Base-by-base conservation (phyloP, 805 yeast species). In the Ogataea sp. region DNA sequence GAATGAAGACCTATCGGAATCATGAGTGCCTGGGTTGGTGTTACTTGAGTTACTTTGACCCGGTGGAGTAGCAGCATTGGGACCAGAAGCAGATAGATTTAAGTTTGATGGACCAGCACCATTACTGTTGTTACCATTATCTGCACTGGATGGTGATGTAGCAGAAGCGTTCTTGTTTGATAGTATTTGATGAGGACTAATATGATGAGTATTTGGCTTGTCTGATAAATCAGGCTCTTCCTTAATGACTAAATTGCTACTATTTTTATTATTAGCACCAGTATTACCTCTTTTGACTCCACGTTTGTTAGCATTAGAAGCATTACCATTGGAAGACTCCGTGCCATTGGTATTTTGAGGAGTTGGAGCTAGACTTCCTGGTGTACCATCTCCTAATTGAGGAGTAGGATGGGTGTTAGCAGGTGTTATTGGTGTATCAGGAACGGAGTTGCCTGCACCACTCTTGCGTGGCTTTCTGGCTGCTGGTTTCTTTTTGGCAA, bases 371-470 rank as follows among this genome's bases (percentile, higher is more conserved):
- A 44, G n/a, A 23, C 39, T 28, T 32, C 37, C 38, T 4, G 48
- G 40, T 4, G 45, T 36, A 10, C 29, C 36, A 15, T 33, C 36
- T 23, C 16, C n/a, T 48, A 20, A 37, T 27, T 52, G 54, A 3
- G 60, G 59, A 13, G 62, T 55, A 11, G 50, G 44, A 30, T 47
- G 28, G n/a, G 3, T 34, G 24, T 33, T 54, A n/a, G 49, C 55
- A 2, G 64, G 61, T 2, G 63, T 59, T 15, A 51, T 41, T 3
- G 64, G 64, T 16, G 64, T 59, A 6, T 56, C 61, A 4, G 64
- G 63, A 8, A 57, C 58, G 2, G 62, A 57, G 15, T 40, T 35
- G 1, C 48, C 38, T 10, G 31, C 32, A 4, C 4, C 20, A 14
- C 26, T 7, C 45, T 54, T 52, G 34, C 60, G 52, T 14, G 51